A percentile compares a stretch with the other conserved stretches of the same genome.
Evolutionary conservation across 345 rosid species (phyloP).

Genomic region (Eucalyptus marginata): DNA sequence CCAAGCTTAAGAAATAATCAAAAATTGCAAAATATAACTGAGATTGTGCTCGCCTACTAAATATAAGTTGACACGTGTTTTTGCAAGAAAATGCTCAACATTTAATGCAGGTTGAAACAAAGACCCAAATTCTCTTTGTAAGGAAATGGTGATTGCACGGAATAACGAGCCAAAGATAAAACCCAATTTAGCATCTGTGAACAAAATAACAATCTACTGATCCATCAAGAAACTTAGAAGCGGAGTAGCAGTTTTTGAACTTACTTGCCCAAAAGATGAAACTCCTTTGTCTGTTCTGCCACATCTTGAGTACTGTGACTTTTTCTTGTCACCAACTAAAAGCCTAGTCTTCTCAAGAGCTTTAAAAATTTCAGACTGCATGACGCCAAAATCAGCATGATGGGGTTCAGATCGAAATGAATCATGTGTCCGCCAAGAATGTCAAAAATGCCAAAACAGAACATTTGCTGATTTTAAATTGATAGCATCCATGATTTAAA

Average conservation of each 20-base stretch:
- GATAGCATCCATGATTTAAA: background rate
- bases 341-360: conserved; percentile 81
- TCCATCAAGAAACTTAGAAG: background rate
- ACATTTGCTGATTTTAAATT: background rate
- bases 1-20: background rate
- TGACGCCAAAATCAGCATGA: background rate
- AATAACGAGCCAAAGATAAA: background rate
- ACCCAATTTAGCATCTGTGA: background rate
- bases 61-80: background rate
- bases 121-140: background rate
- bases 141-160: background rate
- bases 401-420: background rate
- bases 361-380: conserved; percentile 83
- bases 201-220: background rate
- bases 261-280: conserved; percentile 91
- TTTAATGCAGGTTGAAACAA: background rate
- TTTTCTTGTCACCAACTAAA: conserved; percentile 67
- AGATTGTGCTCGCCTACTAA: background rate
- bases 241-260: background rate
- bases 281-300: conserved; percentile 96
- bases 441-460: background rate
- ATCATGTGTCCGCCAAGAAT: background rate
- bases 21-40: background rate
- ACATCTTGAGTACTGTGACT: conserved; percentile 73
- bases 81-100: background rate